These are phyloP conservation scores for Penicillium tannophilum DNA, from an alignment of 495 filamentous ascomycete genomes.

Conservation along the genomic window DNA sequence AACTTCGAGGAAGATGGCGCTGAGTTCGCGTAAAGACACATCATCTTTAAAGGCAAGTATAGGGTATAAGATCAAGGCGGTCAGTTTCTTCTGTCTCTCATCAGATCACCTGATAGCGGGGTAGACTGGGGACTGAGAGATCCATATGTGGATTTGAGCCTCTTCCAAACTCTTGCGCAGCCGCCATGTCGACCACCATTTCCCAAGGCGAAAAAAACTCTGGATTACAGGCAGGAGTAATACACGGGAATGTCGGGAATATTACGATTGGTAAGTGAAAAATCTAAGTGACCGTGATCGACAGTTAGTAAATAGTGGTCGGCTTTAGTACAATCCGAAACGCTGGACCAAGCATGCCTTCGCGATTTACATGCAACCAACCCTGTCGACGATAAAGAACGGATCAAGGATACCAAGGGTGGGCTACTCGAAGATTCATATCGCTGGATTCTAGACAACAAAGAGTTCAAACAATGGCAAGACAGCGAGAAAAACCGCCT, in stretches of 20 bases:
- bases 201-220: not conserved
- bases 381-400: constrained; percentile 4
- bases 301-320: not conserved
- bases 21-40: not conserved
- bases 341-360: not conserved
- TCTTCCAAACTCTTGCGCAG: not conserved
- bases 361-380: not conserved
- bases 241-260: not conserved
- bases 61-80: not conserved
- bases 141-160: not conserved
- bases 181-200: not conserved
- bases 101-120: constrained; percentile 1
- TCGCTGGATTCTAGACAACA: constrained; percentile 2
- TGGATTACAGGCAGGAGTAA: not conserved
- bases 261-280: not conserved
- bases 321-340: constrained; percentile 3
- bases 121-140: not conserved
- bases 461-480: constrained; percentile 9
- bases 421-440: constrained; percentile 7
- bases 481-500: not conserved
- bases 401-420: constrained; percentile 1
- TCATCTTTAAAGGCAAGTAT: not conserved
- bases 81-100: not conserved
- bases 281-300: not conserved
- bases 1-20: not conserved